These are phyloP conservation scores for Cordyceps javanica DNA, from an alignment of 2,329 filamentous ascomycete genomes.

Conservation along the genomic window DNA sequence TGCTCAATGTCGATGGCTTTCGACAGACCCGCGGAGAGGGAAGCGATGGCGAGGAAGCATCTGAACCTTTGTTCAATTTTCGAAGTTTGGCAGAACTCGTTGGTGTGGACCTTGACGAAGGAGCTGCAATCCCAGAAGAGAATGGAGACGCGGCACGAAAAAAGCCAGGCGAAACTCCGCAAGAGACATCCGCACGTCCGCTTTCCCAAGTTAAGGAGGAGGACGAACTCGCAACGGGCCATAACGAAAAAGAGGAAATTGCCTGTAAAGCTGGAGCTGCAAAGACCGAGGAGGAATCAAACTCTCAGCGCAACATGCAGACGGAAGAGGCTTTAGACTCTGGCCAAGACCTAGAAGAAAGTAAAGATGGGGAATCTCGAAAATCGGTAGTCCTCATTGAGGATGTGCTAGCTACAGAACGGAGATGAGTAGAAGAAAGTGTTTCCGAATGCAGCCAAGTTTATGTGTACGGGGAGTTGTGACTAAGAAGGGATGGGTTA, in stretches of 20 bases:
- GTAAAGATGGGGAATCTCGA: neutral
- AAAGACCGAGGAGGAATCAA: constrained; percentile 10
- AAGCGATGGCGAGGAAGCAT: constrained; percentile 44
- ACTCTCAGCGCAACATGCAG: neutral
- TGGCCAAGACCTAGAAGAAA: neutral
- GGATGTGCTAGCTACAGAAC: neutral
- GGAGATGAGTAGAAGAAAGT: neutral
- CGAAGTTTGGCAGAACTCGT: constrained; percentile 81
- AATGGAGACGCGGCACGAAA: neutral
- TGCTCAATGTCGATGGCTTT: constrained; percentile 30
- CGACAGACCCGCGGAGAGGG: constrained; percentile 38
- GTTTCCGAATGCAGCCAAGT: neutral
- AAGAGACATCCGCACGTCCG: constrained; percentile 21
- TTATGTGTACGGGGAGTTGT: neutral
- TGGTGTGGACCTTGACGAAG: constrained; percentile 53
- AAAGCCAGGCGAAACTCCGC: constrained; percentile 16
- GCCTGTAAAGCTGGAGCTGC: neutral
- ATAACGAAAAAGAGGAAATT: constrained; percentile 17
- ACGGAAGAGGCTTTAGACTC: neutral
- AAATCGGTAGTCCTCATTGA: neutral
- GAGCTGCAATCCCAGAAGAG: constrained; percentile 25
- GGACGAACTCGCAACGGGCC: constrained; percentile 27
- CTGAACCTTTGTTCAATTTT: constrained; percentile 88
- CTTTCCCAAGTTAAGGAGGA: constrained; percentile 34
- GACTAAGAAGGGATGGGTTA: neutral